Evolutionary conservation across 805 yeast genomes (phyloP), one percentile per base, ranked within the genome.

Genomic region (Candida dajiaensis): DNA sequence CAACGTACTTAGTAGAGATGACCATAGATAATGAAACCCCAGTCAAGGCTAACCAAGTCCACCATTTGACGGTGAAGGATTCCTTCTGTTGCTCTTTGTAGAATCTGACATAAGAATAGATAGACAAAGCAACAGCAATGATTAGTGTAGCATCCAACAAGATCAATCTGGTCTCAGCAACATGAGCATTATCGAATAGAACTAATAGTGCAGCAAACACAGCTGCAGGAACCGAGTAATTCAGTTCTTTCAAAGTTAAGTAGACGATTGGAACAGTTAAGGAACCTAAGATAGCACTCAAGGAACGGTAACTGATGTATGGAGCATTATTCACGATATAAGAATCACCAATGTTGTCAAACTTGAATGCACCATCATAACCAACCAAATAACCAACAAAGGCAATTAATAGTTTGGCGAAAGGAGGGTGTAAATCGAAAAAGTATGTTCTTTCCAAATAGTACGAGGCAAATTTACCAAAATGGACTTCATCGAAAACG

Each of bases 371-470:
- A n/a, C 99, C 99, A 59, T 85, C 81, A 65, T 88, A 94, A 3
- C 97, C 97, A 43, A 84, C 80, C 21, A 94, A 58, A 74, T 83
- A 89, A 38, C 99, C 99, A 36, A 84, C 88, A 48, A 82, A 75
- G 0, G 98, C 98, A 67, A 92, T 88, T 55, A 90, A 73, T 64
- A 94, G 73, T 65, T 94, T 94, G 45, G 96, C 99, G 66, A 94
- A 88, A 20, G 99, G 99, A 10, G 99, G 99, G 68, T 94, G 99
- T 44, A 94, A 80, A 68, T 94, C 99, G 61, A 94, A 94, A 66
- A 89, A 94, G 66, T 87, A 94, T 0, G 96, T 85, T 51, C 96
- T 76, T 66, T 92, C 86, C 49, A 92, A 69, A 66, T 92, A 92
- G 67, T 85, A 84, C 2, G 89, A 78, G 8, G 92, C 92, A 64